Base-by-base conservation (phyloP, 257 asterid genomes). In the Oldenlandia corymbosa region DNA sequence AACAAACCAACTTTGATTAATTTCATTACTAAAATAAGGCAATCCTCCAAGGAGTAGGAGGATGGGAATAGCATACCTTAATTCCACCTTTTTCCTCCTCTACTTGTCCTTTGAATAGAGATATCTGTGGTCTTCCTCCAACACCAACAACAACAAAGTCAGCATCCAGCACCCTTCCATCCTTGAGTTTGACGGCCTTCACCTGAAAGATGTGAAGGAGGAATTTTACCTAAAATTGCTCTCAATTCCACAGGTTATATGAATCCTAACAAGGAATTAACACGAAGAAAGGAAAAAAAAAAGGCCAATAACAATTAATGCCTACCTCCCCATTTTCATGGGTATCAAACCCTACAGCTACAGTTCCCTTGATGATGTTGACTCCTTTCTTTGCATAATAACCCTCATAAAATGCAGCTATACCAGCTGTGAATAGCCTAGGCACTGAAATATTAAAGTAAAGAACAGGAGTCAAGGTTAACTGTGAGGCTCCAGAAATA, bases 91-190 rank as follows among this genome's bases (percentile, higher is more conserved):
- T 92, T 68, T 92, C 98, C 64, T 83, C 97, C 65, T 73, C 95
- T 81, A 91, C 86, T 80, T 91, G 98, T 36, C 93, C 96, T 76
- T 87, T 87, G 70, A 92, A 83, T 65, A 88, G 67, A 17, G 76
- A 52, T 27, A 80, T 85, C 73, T 88, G 82, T 26, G 97, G 96
- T 73, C 67, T 85, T 64, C 84, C 97, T 64, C 98, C 98, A 1
- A 92, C 97, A 73, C 98, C 98, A 55, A 92, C 97, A 66, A 92
- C 88, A 56, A 92, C 98, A 28, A 92, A 82, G 67, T 92, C 98
- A 34, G 97, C 98, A 51, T 87, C 97, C 62, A 88, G 76, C 63
- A 85, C 88, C 81, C 97, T 80, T 21, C 93, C 97, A 76, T 89
- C 97, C 90, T 92, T 92, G 48, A 89, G 97, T 60, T 85, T 75